phyloP scores from a whole-genome alignment of 2,329 filamentous ascomycete species.

The Colletotrichum scovillei region DNA sequence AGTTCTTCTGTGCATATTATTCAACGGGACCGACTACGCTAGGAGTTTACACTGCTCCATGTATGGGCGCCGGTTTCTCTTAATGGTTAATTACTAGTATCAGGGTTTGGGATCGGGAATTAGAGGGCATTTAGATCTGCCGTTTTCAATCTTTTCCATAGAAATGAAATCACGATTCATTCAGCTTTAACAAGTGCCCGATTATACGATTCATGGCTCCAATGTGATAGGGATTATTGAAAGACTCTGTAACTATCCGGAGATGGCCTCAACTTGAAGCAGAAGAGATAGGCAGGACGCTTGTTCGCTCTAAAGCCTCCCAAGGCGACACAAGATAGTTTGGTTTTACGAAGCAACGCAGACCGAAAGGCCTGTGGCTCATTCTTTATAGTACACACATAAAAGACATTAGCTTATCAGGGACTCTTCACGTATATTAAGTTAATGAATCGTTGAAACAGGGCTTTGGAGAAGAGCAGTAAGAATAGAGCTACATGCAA shows the following conservation, averaged over 20 bases:
- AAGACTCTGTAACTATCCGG: neutral
- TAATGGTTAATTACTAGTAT: neutral
- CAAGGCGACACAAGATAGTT: neutral
- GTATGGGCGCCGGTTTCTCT: neutral
- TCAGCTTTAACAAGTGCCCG: neutral
- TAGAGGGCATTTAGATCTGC: neutral
- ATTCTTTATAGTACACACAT: neutral
- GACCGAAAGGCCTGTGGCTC: neutral
- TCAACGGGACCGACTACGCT: neutral
- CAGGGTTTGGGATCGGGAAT: neutral
- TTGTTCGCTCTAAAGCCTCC: neutral
- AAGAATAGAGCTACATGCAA: neutral
- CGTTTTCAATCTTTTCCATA: neutral
- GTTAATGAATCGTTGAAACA: neutral
- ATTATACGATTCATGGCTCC: neutral
- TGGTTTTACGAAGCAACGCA: neutral
- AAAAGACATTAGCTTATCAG: neutral
- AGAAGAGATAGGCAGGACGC: neutral
- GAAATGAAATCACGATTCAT: slow-evolving; percentile 19
- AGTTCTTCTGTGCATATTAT: slow-evolving; percentile 18
- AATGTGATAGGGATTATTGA: neutral
- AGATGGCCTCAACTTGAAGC: neutral
- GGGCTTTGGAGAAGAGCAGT: neutral
- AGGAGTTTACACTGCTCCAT: neutral
- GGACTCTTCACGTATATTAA: neutral